Conservation (phyloP, 768 basidiomycete species). For the Leucocoprinus birnbaumii region DNA sequence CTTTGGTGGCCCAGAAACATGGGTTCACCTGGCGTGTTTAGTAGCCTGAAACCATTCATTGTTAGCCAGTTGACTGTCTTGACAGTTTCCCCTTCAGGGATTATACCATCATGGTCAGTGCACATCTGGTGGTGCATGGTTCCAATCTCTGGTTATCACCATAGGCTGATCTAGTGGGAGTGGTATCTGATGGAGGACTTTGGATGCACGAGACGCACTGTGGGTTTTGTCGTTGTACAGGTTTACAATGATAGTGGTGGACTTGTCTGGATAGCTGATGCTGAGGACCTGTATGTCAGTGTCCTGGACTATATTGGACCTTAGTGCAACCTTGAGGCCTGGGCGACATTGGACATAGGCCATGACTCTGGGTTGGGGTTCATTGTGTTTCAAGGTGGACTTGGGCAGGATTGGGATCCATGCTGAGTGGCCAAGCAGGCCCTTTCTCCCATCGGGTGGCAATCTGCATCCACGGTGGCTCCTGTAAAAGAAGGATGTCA, state of each 20-base stretch:
- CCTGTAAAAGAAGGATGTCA: conserved; percentile 23
- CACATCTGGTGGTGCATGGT: too few species aligned
- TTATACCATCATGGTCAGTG: too few species aligned
- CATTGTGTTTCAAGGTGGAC: not conserved
- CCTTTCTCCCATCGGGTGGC: conserved; percentile 13
- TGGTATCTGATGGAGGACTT: too few species aligned
- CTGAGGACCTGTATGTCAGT: conserved; percentile 22
- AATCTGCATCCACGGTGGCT: conserved; percentile 23
- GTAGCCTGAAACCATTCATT: conserved; percentile 10
- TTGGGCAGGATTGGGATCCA: conserved; percentile 17
- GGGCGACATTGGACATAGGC: conserved; percentile 15
- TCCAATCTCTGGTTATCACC: too few species aligned
- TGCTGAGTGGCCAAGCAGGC: conserved; percentile 2
- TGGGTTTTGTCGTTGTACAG: conserved; percentile 24
- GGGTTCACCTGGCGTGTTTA: conserved; percentile 17
- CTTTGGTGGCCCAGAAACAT: conserved; percentile 14
- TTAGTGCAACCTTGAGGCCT: conserved; percentile 20
- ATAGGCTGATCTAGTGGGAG: too few species aligned
- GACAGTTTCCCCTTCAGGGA: not conserved
- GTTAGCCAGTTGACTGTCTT: conserved; percentile 17
- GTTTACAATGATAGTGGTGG: conserved; percentile 18
- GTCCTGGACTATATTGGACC: conserved; percentile 20
- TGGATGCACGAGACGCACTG: too few species aligned
- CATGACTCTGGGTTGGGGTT: conserved; percentile 16
- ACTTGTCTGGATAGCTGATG: conserved; percentile 15